phyloP scores from a whole-genome alignment of 176 grass and related monocot genomes.

The Rhynchospora tenuis region DNA sequence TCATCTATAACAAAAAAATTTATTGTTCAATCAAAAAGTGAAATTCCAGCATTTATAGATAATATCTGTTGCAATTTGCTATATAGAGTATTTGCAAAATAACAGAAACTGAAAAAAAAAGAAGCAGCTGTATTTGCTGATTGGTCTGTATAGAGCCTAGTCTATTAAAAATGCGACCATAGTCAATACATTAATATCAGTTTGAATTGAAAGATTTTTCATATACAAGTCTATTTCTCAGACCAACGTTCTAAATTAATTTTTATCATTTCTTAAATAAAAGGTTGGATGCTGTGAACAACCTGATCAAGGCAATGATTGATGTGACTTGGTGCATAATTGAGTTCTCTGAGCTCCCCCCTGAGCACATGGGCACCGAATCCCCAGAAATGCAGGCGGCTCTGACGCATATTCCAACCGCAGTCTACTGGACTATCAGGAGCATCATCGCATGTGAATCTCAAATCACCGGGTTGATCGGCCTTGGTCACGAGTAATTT shows the following conservation, averaged over 20 bases:
- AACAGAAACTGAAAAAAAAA: not conserved
- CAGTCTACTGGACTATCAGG: constrained; percentile 41
- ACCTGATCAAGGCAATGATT: constrained; percentile 43
- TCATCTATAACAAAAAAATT: not conserved
- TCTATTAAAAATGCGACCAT: not conserved
- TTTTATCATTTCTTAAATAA: not conserved
- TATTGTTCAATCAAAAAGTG: not conserved
- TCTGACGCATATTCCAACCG: constrained; percentile 30
- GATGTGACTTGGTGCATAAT: constrained; percentile 43
- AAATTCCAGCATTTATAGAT: not conserved
- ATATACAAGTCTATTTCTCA: not conserved
- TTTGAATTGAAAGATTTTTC: not conserved
- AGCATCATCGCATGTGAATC: constrained; percentile 36
- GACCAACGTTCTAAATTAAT: not conserved
- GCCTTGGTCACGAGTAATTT: constrained; percentile 40
- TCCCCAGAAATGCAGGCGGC: constrained; percentile 23
- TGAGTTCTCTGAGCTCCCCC: constrained; percentile 33
- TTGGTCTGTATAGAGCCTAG: not conserved
- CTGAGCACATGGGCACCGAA: constrained; percentile 21
- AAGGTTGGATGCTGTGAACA: constrained; percentile 31
- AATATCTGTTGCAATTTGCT: not conserved
- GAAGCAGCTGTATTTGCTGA: not conserved
- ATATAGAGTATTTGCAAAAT: not conserved
- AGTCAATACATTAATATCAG: not conserved
- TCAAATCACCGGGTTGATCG: constrained; percentile 31